Conservation (phyloP, 306 rosid genomes). For the Castanopsis chinensis region DNA sequence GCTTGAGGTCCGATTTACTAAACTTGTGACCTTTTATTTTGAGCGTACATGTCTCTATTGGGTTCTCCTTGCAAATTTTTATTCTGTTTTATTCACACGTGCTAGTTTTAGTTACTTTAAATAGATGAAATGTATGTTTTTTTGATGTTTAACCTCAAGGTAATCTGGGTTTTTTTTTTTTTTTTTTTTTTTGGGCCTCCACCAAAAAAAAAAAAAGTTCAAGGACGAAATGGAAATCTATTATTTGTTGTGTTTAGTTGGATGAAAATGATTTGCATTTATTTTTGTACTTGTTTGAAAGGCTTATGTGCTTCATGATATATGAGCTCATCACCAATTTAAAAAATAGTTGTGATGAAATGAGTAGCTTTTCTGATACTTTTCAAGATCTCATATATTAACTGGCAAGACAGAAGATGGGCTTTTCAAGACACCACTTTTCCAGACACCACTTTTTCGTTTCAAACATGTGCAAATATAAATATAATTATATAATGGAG, state of each 20-base stretch:
- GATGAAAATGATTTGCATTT: not conserved
- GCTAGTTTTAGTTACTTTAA: not conserved
- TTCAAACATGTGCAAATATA: not conserved
- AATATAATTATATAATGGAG: not conserved
- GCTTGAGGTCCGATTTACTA: constrained; percentile 68
- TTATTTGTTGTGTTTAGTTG: not conserved
- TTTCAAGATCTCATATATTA: not conserved
- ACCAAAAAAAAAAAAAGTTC: not conserved
- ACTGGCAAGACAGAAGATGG: not conserved
- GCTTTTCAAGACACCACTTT: not conserved
- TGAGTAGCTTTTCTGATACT: not conserved
- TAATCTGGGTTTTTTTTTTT: too few species aligned
- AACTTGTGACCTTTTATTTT: constrained; percentile 26
- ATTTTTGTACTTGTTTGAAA: not conserved
- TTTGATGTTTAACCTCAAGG: not conserved
- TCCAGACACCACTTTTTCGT: not conserved
- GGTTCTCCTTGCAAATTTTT: not conserved
- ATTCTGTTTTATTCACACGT: not conserved
- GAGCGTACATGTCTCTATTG: not conserved
- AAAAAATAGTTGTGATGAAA: not conserved
- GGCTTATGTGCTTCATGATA: not conserved
- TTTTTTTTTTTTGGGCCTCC: too few species aligned
- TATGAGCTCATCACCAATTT: not conserved
- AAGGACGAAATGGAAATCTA: not conserved
- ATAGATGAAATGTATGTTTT: not conserved